A percentile compares a stretch with the other conserved stretches of the same genome.
Conservation (phyloP, 2,329 filamentous ascomycete genomes). For the Didymella lethalis region DNA sequence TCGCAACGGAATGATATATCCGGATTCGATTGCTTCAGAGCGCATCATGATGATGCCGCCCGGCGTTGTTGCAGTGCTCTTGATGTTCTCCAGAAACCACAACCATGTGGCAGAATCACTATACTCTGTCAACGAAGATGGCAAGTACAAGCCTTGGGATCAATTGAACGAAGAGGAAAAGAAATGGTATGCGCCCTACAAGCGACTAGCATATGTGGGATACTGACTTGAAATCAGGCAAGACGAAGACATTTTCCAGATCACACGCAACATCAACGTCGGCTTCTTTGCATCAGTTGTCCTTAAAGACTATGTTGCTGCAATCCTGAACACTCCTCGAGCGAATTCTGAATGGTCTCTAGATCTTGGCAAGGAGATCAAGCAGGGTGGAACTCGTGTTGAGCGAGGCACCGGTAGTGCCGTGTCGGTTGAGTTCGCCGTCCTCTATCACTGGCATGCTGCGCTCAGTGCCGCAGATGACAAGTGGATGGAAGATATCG, state of each 20-base stretch:
- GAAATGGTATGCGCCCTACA: conserved; percentile 52
- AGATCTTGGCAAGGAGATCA: conserved; percentile 70
- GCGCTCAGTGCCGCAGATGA: conserved; percentile 77
- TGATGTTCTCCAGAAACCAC: conserved; percentile 77
- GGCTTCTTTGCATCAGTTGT: conserved; percentile 69
- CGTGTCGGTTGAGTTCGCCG: conserved; percentile 85
- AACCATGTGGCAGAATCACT: conserved; percentile 83
- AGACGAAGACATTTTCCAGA: conserved; percentile 54
- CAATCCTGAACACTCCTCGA: conserved; percentile 75
- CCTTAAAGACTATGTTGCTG: conserved; percentile 79
- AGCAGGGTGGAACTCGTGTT: conserved; percentile 67
- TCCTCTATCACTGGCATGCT: conserved; percentile 87
- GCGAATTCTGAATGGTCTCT: conserved; percentile 80
- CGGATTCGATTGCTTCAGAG: conserved; percentile 72
- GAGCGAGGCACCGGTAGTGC: conserved; percentile 75
- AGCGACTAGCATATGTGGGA: conserved; percentile 32
- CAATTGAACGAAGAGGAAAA: conserved; percentile 59
- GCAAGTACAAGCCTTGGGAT: conserved; percentile 74
- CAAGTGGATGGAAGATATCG: conserved; percentile 73
- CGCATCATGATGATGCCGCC: conserved; percentile 71
- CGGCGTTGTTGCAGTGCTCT: conserved; percentile 70
- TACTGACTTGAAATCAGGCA: conserved; percentile 41
- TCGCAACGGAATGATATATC: conserved; percentile 70
- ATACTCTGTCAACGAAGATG: conserved; percentile 81
- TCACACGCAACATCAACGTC: conserved; percentile 65